Evolutionary conservation across 352 stramenopile genomes (phyloP), one percentile per base, ranked within the genome.

Genomic region (Halophytophthora batemanensis): DNA sequence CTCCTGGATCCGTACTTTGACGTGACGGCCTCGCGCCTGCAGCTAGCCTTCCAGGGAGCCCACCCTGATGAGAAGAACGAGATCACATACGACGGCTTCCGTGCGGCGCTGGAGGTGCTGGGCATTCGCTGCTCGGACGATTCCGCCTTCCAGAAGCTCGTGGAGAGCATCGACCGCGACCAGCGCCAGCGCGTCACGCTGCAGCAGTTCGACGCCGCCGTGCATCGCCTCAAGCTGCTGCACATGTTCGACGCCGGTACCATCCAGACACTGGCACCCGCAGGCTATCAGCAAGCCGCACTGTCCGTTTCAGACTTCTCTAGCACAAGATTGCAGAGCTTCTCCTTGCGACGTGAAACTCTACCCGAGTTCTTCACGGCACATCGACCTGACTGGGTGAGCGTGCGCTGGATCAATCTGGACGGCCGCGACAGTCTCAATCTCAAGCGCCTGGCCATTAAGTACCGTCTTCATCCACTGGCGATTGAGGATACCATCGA

Each of bases 1-100:
- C 89, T 91, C 43, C 50, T 93, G n/a, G 81, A 93, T 31, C 83
- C 83, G 52, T 91, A 90, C 62, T 93, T 93, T 50, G 83, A 93
- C 50, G 78, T 93, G 40, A 93, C 81, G 15, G 53, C 67, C n/a
- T 87, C 81, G 33, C 66, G 83, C 2, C 57, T 92, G 25, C 77
- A 73, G 37, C 69, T 79, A 37, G 80, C 78, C 3, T 93, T 87
- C 61, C 72, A 90, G 50, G 77, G 86, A 33, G 75, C 77, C 23
- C 44, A 60, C 2, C 79, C 77, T 0, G 74, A 86, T 47, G 64
- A 67, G 23, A 61, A 64, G 17, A 76, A 73, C n/a, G 50, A 65
- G 15, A 44, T 90, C 5, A 65, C 69, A 22, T 87, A 86, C 43
- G 72, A 74, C 17, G 74, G 60, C 2, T 87, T 93, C 40, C 74